Evolutionary conservation across 2,329 filamentous ascomycete genomes (phyloP), one percentile per base, ranked within the genome.

Genomic region (Coniella vitis): DNA sequence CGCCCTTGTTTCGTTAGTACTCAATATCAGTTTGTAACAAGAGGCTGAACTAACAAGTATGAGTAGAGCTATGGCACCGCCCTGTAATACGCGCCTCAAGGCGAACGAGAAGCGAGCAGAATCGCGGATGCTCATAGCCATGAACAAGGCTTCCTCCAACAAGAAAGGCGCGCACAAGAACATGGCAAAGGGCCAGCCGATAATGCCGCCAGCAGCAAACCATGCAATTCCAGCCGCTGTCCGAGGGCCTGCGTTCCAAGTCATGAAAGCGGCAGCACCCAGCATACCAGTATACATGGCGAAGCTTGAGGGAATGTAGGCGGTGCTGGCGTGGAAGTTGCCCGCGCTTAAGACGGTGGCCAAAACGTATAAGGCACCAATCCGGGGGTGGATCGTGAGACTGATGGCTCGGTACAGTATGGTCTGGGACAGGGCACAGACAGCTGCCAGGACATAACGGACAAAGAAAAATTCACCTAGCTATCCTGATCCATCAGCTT

Each of bases 141-240:
- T 63, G 3, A 53, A 45, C 10, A 51, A 14, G n/a, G 81, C 62
- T 59, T 96, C 90, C 63, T 96, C 90, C 0, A 84, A 58, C 22
- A 96, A 63, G 60, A 93, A 94, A 0, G 93, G 93, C 5, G 84
- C 67, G 48, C 86, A 82, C 36, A 98, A 73, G 9, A 89, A 90
- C 34, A 84, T 83, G 12, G 90, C 84, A 69, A 98, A 98, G 0
- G 93, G 93, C 93, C 93, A 98, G 1, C 93, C 93, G 9, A 98
- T 70, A 36, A 94, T 76, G 7, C 86, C 87, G 29, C 88, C 93
- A 8, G 89, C 70, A 13, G 87, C 89, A 61, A 97, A 95, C 84
- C 88, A 96, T 66, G 87, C 85, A 53, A 98, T 89, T 34, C 88
- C 93, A 61, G 81, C 76, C 0, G 87, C 83, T 0, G 88, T 95